Evolutionary conservation across 75 land plant species (phyloP).

Genomic region (Pseudotsuga menziesii): DNA sequence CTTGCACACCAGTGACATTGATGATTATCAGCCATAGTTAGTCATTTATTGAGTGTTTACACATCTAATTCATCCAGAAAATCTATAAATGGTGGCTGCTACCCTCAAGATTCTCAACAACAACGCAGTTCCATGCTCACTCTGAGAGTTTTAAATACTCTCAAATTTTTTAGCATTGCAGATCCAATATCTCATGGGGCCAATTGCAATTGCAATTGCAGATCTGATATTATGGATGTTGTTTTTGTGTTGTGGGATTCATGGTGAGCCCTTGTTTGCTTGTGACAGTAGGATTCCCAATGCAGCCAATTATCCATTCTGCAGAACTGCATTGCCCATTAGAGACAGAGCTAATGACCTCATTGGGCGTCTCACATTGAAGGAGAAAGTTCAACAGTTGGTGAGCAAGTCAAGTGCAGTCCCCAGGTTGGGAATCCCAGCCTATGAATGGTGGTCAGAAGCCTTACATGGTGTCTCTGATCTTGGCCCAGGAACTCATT

Average conservation of each 20-base stretch:
- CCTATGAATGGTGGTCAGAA: slow-evolving; percentile 95
- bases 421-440: slow-evolving; percentile 63
- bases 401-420: slow-evolving; percentile 60
- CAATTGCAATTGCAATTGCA: background rate
- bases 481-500: slow-evolving; percentile 53
- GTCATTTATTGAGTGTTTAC: too few relatives aligned
- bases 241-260: background rate
- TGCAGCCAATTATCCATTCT: slow-evolving; percentile 37
- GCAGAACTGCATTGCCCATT: slow-evolving; percentile 26
- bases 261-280: slow-evolving; percentile 36
- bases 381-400: slow-evolving; percentile 66
- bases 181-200: background rate
- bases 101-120: background rate
- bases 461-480: slow-evolving; percentile 82
- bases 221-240: background rate
- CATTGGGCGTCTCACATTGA: slow-evolving; percentile 46
- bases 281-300: slow-evolving; percentile 25
- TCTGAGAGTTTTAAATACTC: background rate
- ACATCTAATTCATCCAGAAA: background rate
- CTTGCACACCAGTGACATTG: too few relatives aligned
- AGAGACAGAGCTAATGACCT: slow-evolving; percentile 50
- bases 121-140: background rate
- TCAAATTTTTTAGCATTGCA: background rate
- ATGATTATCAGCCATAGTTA: too few relatives aligned
- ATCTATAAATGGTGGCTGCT: slow-evolving; percentile 4